A percentile compares a stretch with the other conserved stretches of the same genome.
Evolutionary conservation across 805 yeast genomes (phyloP).

Genomic region (Yamadazyma akitaensis): DNA sequence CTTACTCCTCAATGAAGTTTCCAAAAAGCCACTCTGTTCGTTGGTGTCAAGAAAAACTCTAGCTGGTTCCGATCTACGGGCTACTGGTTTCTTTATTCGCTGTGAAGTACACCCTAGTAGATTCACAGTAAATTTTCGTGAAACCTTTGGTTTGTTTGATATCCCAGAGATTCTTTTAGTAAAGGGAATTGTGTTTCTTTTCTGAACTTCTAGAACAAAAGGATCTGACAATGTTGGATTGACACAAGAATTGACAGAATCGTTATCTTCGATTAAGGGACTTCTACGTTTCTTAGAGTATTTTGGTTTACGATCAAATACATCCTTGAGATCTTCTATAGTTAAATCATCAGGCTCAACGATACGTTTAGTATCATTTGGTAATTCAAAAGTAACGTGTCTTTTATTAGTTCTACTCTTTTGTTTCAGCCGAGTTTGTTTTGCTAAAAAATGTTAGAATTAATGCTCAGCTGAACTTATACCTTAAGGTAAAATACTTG

Average conservation of each 20-base stretch:
- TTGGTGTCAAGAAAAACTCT: too few species aligned
- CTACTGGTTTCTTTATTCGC: too few species aligned
- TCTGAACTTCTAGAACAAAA: background rate
- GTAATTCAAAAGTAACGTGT: constrained; percentile 9
- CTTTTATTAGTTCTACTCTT: background rate
- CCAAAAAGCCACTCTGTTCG: too few species aligned
- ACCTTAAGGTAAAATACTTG: constrained; percentile 2
- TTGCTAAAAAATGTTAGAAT: background rate
- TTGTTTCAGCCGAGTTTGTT: background rate
- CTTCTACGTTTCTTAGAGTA: background rate
- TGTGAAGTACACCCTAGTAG: too few species aligned
- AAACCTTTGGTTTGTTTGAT: too few species aligned
- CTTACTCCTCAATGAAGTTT: too few species aligned
- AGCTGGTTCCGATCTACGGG: too few species aligned
- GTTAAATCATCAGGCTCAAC: constrained; percentile 13
- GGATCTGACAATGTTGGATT: background rate
- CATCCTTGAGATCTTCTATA: constrained; percentile 14
- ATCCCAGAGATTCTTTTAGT: too few species aligned
- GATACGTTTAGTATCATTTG: constrained; percentile 3
- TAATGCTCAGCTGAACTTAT: background rate
- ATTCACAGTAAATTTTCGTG: too few species aligned
- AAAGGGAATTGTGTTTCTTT: too few species aligned
- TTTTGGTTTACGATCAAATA: constrained; percentile 11
- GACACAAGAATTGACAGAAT: background rate
- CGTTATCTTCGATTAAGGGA: background rate